Evolutionary conservation across 768 basidiomycete genomes (phyloP).

Genomic region (Dioszegia aurantiaca): DNA sequence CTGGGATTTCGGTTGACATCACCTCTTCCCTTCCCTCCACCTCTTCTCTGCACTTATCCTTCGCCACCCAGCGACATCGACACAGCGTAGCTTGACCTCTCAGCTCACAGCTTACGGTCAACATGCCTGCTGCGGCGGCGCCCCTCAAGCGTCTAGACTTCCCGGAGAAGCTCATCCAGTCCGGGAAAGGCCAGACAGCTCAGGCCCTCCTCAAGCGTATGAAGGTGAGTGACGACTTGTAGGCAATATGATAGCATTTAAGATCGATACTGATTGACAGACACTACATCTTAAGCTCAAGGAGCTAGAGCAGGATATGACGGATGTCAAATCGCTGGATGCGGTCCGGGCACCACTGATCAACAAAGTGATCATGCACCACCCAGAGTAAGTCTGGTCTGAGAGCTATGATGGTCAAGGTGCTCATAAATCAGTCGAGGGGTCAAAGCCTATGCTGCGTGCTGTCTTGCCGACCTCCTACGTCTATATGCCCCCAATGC

Average conservation of each 20-base stretch:
- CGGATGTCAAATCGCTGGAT: slow-evolving; percentile 71
- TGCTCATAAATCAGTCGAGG: slow-evolving; percentile 58
- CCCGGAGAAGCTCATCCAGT: slow-evolving; percentile 74
- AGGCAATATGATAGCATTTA: too few species aligned
- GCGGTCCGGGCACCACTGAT: slow-evolving; percentile 75
- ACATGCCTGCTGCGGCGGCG: slow-evolving; percentile 11
- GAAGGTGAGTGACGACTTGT: slow-evolving; percentile 55
- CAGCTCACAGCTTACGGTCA: neutral
- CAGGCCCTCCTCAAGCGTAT: slow-evolving; percentile 84
- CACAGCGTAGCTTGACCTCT: neutral
- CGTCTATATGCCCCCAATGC: slow-evolving; percentile 94
- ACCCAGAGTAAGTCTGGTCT: slow-evolving; percentile 64
- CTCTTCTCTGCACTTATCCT: neutral
- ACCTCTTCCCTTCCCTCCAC: neutral
- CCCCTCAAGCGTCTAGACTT: slow-evolving; percentile 57
- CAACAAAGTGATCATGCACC: slow-evolving; percentile 72
- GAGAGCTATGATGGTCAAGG: neutral
- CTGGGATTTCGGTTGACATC: slow-evolving; percentile 5
- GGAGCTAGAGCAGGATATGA: slow-evolving; percentile 78
- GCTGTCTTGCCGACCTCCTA: slow-evolving; percentile 90
- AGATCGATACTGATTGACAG: slow-evolving; percentile 39
- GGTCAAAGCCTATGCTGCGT: slow-evolving; percentile 90
- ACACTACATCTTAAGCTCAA: slow-evolving; percentile 59
- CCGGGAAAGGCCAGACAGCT: slow-evolving; percentile 63
- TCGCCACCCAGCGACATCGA: neutral